A percentile compares a stretch with the other conserved stretches of the same genome.
phyloP scores from a whole-genome alignment of 352 stramenopile species.

The Globisporangium cylindrosporum region DNA sequence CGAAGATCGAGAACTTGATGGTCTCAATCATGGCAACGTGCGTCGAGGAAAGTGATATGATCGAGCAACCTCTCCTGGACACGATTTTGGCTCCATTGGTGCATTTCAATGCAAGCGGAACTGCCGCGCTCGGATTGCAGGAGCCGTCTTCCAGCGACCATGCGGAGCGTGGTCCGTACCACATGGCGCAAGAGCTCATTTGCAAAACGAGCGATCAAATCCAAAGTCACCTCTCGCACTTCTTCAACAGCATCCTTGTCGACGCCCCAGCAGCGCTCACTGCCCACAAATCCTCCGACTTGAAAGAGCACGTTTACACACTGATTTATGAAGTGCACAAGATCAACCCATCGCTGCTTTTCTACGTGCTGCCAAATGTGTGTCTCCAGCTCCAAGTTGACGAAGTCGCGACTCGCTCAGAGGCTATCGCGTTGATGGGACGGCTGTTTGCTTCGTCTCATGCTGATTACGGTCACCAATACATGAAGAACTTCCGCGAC shows the following conservation, averaged over 20 bases:
- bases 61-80: constrained; percentile 72
- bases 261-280: constrained; percentile 34
- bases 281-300: constrained; percentile 34
- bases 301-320: constrained; percentile 82
- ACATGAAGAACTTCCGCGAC: constrained; percentile 82
- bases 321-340: constrained; percentile 86
- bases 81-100: constrained; percentile 58
- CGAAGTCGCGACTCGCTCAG: constrained; percentile 74
- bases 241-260: constrained; percentile 82
- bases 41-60: constrained; percentile 63
- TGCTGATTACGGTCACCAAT: constrained; percentile 70
- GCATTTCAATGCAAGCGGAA: constrained; percentile 15
- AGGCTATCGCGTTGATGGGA: constrained; percentile 72
- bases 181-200: constrained; percentile 76
- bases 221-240: constrained; percentile 65
- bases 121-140: neutral
- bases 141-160: neutral
- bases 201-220: constrained; percentile 62
- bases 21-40: constrained; percentile 67
- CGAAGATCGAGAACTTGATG: constrained; percentile 76
- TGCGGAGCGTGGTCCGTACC: constrained; percentile 35
- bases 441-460: constrained; percentile 76
- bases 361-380: constrained; percentile 85
- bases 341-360: constrained; percentile 63
- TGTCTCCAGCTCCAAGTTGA: constrained; percentile 86